A percentile compares a stretch with the other conserved stretches of the same genome.
These are phyloP conservation scores for Globisporangium takayamanum DNA, from an alignment of 352 stramenopile species.

Conservation along the genomic window DNA sequence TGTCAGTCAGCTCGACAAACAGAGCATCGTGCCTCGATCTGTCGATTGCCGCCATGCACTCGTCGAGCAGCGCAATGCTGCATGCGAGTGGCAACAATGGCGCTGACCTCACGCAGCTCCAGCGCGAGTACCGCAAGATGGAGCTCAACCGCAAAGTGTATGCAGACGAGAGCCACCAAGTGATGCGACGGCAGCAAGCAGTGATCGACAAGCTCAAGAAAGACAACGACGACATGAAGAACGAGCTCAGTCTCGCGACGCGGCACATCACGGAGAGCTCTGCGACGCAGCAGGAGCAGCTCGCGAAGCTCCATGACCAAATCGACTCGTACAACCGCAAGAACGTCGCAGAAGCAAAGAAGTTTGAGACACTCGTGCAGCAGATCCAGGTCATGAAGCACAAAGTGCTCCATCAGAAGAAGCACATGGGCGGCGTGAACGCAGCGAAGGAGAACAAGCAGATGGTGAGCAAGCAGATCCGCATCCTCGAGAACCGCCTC, in stretches of 20 bases:
- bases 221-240: conserved; percentile 84
- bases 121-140: conserved; percentile 96
- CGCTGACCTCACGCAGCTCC: conserved; percentile 87
- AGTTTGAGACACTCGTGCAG: conserved; percentile 82
- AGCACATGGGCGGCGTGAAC: conserved; percentile 95
- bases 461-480: conserved; percentile 95
- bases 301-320: conserved; percentile 79
- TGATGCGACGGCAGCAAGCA: conserved; percentile 92
- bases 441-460: conserved; percentile 93
- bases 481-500: conserved; percentile 94
- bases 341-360: conserved; percentile 81
- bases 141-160: conserved; percentile 95
- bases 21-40: background rate
- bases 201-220: conserved; percentile 88
- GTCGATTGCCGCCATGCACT: conserved; percentile 5
- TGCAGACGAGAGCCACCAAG: conserved; percentile 90
- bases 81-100: conserved; percentile 18
- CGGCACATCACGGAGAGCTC: conserved; percentile 81
- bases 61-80: conserved; percentile 13
- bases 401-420: conserved; percentile 87
- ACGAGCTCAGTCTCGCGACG: conserved; percentile 87
- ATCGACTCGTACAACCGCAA: conserved; percentile 85
- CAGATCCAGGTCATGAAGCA: conserved; percentile 83
- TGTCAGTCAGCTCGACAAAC: no score
- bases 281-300: conserved; percentile 78